These are phyloP conservation scores for Rubia peregrina DNA, from an alignment of 305 asterid species.

Conservation along the genomic window DNA sequence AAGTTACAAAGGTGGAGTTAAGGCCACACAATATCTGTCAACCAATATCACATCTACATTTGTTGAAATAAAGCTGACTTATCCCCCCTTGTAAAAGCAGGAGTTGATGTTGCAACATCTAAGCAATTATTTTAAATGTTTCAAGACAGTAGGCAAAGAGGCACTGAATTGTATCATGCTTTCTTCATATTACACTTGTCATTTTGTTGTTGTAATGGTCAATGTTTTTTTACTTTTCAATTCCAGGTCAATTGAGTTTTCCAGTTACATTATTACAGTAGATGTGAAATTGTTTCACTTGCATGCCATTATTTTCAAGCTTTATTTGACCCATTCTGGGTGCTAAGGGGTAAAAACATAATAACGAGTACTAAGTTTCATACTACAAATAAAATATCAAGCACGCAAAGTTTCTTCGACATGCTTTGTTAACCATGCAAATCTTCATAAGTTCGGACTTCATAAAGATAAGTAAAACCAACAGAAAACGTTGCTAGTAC, in stretches of 20 bases:
- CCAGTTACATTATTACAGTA: not conserved
- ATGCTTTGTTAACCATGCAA: not conserved
- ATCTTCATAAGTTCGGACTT: not conserved
- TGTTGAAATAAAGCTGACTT: not conserved
- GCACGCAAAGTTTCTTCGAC: not conserved
- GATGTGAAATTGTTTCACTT: not conserved
- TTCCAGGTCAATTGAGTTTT: constrained; percentile 1
- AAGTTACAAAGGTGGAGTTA: too few species aligned
- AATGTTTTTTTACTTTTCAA: not conserved
- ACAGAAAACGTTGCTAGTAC: not conserved
- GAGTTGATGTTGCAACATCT: not conserved
- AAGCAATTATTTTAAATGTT: not conserved
- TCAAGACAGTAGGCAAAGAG: not conserved
- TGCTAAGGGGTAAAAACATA: not conserved
- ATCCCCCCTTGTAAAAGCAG: not conserved
- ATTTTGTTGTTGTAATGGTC: not conserved
- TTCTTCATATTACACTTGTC: not conserved
- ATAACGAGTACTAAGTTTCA: not conserved
- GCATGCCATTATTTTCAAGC: not conserved
- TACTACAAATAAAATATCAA: not conserved
- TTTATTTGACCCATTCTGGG: not conserved
- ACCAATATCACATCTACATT: not conserved
- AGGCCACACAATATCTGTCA: not conserved
- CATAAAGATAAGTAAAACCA: not conserved
- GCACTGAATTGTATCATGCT: too few species aligned